phyloP scores from a whole-genome alignment of 2,329 filamentous ascomycete genomes.

The Clarireedia monteithiana region DNA sequence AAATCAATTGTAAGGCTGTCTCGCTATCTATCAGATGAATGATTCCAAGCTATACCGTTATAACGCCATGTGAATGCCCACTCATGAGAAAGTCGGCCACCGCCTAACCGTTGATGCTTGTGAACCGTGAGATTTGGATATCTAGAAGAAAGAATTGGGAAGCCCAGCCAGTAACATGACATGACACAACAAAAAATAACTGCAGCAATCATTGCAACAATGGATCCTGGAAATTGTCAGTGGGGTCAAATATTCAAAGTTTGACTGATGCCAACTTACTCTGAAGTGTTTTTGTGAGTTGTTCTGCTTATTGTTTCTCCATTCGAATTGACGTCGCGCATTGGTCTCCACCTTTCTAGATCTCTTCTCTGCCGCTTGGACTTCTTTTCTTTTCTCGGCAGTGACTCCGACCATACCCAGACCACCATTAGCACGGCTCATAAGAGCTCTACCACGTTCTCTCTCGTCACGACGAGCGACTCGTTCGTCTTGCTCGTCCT shows the following conservation, averaged over 20 bases:
- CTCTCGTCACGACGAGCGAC: slow-evolving; percentile 32
- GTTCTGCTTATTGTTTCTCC: slow-evolving; percentile 61
- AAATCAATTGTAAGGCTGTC: too few relatives aligned
- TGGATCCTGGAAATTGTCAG: slow-evolving; percentile 28
- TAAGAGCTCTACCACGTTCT: slow-evolving; percentile 45
- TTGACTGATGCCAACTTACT: slow-evolving; percentile 33
- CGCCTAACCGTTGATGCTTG: not conserved
- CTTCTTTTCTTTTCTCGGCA: slow-evolving; percentile 65
- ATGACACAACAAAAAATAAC: slow-evolving; percentile 6
- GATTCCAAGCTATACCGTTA: too few relatives aligned
- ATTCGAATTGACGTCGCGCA: slow-evolving; percentile 55
- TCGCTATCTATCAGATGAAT: too few relatives aligned
- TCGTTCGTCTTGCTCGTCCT: slow-evolving; percentile 34
- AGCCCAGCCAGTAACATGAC: slow-evolving; percentile 2
- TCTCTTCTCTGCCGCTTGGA: slow-evolving; percentile 59
- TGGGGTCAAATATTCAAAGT: not conserved
- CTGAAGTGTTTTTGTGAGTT: slow-evolving; percentile 65
- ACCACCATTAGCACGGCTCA: slow-evolving; percentile 64
- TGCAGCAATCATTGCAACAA: slow-evolving; percentile 26
- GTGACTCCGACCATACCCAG: slow-evolving; percentile 70
- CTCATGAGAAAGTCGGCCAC: too few relatives aligned
- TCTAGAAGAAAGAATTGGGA: not conserved
- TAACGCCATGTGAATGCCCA: too few relatives aligned
- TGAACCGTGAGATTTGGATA: not conserved
- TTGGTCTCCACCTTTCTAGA: slow-evolving; percentile 58